phyloP scores from a whole-genome alignment of 73 alveolate species.

The Paramecium sexaurelia region DNA sequence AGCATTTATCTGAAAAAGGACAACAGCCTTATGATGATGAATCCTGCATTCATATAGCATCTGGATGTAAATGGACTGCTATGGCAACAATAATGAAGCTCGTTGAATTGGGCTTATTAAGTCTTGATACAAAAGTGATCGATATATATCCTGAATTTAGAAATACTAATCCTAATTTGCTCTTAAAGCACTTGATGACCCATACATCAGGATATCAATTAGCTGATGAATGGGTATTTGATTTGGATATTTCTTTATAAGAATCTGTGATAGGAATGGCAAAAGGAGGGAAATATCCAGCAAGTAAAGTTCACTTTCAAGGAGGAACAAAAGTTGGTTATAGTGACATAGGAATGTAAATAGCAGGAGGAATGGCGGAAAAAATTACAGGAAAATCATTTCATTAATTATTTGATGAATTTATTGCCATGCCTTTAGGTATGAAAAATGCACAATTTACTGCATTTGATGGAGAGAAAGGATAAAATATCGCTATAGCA shows the following conservation, averaged over 20 bases:
- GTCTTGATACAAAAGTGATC: background rate
- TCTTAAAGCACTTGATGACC: constrained; percentile 6
- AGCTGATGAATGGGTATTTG: constrained; percentile 44
- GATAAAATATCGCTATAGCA: constrained; percentile 38
- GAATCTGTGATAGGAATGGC: constrained; percentile 51
- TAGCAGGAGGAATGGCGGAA: constrained; percentile 59
- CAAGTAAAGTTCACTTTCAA: background rate
- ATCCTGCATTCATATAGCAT: constrained; percentile 22
- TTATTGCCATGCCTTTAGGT: constrained; percentile 13
- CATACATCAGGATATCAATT: constrained; percentile 26
- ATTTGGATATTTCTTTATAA: background rate
- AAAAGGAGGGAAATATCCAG: constrained; percentile 36
- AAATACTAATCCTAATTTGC: background rate
- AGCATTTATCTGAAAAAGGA: background rate
- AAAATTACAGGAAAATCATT: constrained; percentile 44
- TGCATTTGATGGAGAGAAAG: constrained; percentile 53
- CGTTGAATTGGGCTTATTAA: constrained; percentile 24
- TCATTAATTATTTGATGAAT: constrained; percentile 34
- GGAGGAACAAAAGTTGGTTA: constrained; percentile 2
- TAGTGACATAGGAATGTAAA: background rate
- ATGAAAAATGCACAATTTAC: constrained; percentile 40
- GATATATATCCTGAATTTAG: background rate
- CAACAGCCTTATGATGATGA: constrained; percentile 28
- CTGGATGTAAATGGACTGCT: constrained; percentile 60
- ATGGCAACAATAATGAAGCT: constrained; percentile 44